Conservation (phyloP, 345 rosid species). For the Salix dunnii region DNA sequence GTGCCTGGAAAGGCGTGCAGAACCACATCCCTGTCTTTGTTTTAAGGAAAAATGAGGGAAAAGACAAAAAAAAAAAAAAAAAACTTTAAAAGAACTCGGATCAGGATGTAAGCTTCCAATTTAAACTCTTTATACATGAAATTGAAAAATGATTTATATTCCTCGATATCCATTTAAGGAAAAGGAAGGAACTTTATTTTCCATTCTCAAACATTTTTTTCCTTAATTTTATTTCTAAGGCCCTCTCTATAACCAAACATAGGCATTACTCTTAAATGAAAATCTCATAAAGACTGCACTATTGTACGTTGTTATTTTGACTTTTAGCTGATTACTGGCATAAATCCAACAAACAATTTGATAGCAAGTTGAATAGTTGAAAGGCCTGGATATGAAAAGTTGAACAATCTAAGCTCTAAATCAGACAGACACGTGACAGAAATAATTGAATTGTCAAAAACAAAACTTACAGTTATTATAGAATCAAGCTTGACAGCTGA, state of each 20-base stretch:
- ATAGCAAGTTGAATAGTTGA: neutral
- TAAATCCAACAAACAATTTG: neutral
- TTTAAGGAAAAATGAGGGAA: too few relatives aligned
- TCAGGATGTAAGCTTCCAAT: neutral
- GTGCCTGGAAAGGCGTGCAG: neutral
- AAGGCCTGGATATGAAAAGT: neutral
- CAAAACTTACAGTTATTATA: conserved; percentile 65
- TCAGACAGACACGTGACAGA: neutral
- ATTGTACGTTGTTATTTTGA: neutral
- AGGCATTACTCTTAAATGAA: neutral
- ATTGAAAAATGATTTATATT: neutral
- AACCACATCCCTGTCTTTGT: neutral
- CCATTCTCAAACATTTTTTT: neutral
- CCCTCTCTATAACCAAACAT: neutral
- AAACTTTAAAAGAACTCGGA: neutral
- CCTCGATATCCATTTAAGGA: neutral
- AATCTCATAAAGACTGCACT: neutral
- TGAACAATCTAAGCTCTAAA: neutral
- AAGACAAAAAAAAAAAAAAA: too few relatives aligned
- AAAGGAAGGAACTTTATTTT: neutral
- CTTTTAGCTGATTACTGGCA: neutral
- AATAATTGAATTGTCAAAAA: neutral
- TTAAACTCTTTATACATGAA: neutral
- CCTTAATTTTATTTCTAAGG: neutral
- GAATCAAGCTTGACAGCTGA: conserved; percentile 88